Base-by-base conservation (phyloP, 306 rosid species). In the Alnus rubra region DNA sequence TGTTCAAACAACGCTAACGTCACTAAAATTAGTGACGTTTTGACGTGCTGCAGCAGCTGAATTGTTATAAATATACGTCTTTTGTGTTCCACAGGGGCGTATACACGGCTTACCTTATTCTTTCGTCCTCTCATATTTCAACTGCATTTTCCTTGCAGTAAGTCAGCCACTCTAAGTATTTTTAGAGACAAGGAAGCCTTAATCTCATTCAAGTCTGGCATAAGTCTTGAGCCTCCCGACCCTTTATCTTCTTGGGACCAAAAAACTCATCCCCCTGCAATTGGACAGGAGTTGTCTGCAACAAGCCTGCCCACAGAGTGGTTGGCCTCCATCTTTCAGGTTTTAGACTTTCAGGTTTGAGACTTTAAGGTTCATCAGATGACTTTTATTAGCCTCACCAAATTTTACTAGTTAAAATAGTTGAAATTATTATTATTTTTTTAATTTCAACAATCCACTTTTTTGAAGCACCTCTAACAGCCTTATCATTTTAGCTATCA, bases 241-340 rank as follows among this genome's bases (percentile, higher is more conserved):
- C 76, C 77, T 44, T 72, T 85, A 19, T 81, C 85, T 15, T 84
- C 88, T 58, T 89, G 92, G 97, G 76, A 54, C 81, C 80, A 79
- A 0, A 23, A 23, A 77, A 62, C 19, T 80, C 89, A 56, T 79
- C 88, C 1, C 90, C 90, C 1, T 89, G 92, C 84, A 82, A 89
- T 31, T 91, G 97, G 97, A 87, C 87, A 4, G 93, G 92, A 76
- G 89, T 93, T 4, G 44, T 47, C 1, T 91, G 98, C 82, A 84
- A 74, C 74, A 82, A 33, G 35, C 69, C 45, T 44, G 53, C 59
- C 48, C 73, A 77, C 1, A 85, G 98, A 86, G 97, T 93, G 0
- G 69, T 81, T 30, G 78, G 50, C 58, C 74, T 90, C 0, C 71
- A 88, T 23, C 93, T 93, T 74, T 87, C 95, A 11, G 75, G 91